A percentile compares a stretch with the other conserved stretches of the same genome.
Conservation (phyloP, 192 early-diverging fungal species). For the Mortierella hygrophila region DNA sequence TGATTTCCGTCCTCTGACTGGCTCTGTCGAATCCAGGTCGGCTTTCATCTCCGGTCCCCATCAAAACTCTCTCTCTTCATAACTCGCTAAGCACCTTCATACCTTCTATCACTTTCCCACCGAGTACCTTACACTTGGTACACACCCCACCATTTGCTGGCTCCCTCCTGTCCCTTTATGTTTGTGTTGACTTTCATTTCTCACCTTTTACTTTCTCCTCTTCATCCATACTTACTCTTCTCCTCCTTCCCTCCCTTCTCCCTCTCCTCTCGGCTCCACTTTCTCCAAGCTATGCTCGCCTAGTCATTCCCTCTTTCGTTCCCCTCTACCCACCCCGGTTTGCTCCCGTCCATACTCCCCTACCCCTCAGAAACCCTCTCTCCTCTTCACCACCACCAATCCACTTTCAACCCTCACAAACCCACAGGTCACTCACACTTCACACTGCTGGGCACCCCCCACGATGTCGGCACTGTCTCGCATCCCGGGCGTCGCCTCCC, state of each 20-base stretch:
- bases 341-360: neutral
- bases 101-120: too few relatives aligned
- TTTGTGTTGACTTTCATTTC: neutral
- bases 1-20: neutral
- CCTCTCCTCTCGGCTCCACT: neutral
- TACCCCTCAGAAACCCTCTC: neutral
- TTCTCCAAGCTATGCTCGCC: neutral
- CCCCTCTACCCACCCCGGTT: neutral
- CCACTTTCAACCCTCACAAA: neutral
- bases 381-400: neutral
- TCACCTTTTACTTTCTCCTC: neutral
- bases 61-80: neutral
- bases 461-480: constrained; percentile 45
- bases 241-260: neutral
- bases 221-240: neutral
- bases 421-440: neutral
- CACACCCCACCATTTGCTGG: neutral
- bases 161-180: neutral
- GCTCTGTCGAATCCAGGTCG: neutral
- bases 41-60: constrained; percentile 1
- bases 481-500: constrained; percentile 43
- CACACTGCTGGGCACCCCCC: constrained; percentile 1
- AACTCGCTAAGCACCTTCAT: neutral
- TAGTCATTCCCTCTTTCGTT: neutral
- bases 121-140: neutral